phyloP scores from a whole-genome alignment of 345 rosid genomes.

The Camelina laxa region DNA sequence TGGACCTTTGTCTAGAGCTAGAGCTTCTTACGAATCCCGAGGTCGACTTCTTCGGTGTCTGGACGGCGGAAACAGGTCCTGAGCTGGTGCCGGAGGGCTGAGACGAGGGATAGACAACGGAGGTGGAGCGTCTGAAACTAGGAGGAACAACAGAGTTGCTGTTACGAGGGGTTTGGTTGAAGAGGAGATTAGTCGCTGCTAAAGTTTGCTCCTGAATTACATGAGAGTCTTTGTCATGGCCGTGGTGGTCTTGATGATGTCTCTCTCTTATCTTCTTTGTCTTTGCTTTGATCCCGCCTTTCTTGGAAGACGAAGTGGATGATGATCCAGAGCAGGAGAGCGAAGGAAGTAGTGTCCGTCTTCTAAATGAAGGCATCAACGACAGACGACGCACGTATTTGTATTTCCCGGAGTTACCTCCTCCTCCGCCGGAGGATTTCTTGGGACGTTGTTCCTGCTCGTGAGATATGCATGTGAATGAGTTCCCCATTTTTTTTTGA shows the following conservation, averaged over 20 bases:
- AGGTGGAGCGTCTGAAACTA: slow-evolving; percentile 70
- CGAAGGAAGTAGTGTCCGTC: slow-evolving; percentile 30
- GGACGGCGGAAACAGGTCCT: slow-evolving; percentile 23
- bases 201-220: slow-evolving; percentile 67
- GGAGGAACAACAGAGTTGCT: slow-evolving; percentile 50
- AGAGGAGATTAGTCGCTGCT: slow-evolving; percentile 66
- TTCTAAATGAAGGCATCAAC: slow-evolving; percentile 36
- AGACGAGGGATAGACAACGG: slow-evolving; percentile 55
- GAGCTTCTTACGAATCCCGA: slow-evolving; percentile 51
- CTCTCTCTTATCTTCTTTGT: slow-evolving; percentile 40
- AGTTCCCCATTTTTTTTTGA: slow-evolving; percentile 27
- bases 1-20: slow-evolving; percentile 79
- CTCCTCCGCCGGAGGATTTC: slow-evolving; percentile 22
- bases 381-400: slow-evolving; percentile 36
- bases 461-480: slow-evolving; percentile 37
- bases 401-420: slow-evolving; percentile 26
- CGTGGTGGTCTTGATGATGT: slow-evolving; percentile 34
- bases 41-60: slow-evolving; percentile 52
- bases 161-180: slow-evolving; percentile 55
- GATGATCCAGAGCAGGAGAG: slow-evolving; percentile 38
- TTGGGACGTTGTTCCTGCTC: slow-evolving; percentile 37
- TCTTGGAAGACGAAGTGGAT: slow-evolving; percentile 32
- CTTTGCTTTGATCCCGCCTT: slow-evolving; percentile 27
- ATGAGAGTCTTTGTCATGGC: slow-evolving; percentile 47
- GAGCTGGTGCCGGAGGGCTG: slow-evolving; percentile 20